These are phyloP conservation scores for Nemania sp. DNA, from an alignment of 2,329 filamentous ascomycete species.

Conservation along the genomic window DNA sequence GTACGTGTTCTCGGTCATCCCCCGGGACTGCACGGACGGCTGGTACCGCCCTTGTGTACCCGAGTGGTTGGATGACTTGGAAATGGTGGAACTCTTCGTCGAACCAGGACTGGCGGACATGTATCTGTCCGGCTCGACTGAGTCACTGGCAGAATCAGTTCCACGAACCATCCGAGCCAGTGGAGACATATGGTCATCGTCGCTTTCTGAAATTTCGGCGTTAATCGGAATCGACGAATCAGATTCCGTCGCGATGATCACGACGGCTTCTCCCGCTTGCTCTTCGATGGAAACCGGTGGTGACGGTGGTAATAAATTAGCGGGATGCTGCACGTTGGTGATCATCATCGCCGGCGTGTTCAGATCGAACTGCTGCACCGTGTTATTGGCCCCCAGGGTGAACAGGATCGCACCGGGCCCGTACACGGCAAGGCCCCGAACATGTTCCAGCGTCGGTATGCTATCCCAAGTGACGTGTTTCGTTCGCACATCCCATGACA, in stretches of 20 bases:
- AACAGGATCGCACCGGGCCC: constrained; percentile 91
- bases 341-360: constrained; percentile 82
- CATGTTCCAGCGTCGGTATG: constrained; percentile 80
- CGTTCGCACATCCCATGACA: constrained; percentile 97
- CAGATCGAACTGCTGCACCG: constrained; percentile 92
- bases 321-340: constrained; percentile 83
- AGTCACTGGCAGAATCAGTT: constrained; percentile 63
- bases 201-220: constrained; percentile 68
- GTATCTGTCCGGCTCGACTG: constrained; percentile 61
- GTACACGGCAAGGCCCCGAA: constrained; percentile 83
- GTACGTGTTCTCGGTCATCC: constrained; percentile 65
- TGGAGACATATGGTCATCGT: constrained; percentile 76
- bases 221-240: constrained; percentile 60
- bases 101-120: constrained; percentile 70
- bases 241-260: constrained; percentile 57
- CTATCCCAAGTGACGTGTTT: constrained; percentile 91
- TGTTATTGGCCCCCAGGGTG: constrained; percentile 83
- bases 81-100: constrained; percentile 63
- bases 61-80: constrained; percentile 58
- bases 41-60: constrained; percentile 54
- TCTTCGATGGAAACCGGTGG: constrained; percentile 82
- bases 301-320: constrained; percentile 75
- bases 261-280: constrained; percentile 57
- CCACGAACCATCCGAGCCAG: constrained; percentile 75
- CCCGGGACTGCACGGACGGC: constrained; percentile 56